Base-by-base conservation (phyloP, 805 yeast species). In the Yarrowia bubula region DNA sequence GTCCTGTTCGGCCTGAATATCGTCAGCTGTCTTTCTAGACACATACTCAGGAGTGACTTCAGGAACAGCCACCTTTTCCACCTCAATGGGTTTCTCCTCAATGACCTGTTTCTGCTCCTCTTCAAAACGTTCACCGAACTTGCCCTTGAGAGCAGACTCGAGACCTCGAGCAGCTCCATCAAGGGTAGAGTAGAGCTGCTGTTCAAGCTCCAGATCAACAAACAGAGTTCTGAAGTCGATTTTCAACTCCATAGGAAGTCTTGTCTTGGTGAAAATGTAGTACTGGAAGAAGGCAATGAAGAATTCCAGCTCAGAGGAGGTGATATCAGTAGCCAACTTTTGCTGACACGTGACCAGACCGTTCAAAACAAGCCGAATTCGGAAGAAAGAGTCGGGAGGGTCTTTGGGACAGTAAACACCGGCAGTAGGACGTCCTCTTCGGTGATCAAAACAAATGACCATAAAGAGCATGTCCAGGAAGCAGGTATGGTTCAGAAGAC, bases 261-360 rank as follows among this genome's bases (percentile, higher is more conserved):
- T 79, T 2, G 74, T 74, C 70, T 91, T 91, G 37, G 87, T 81
- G 73, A 80, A 82, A 4, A 83, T 73, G 71, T 89, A 91, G 73
- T 85, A 91, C 70, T 91, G 95, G 67, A 90, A 86, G 68, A 84
- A 86, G 32, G 79, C 79, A 66, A 87, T 69, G 66, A 87, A 82
- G 0, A 77, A 62, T 0, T 72, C 70, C 11, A 84, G 38, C 32
- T 61, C 57, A 7, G 55, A 38, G 13, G 57, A 31, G 9, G 28
- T 22, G 3, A 39, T 38, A 5, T 48, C 46, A 13, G 55, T n/a
- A 14, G 15, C 31, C 15, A 70, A 67, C 11, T 67, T 70, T 8
- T 68, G 66, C 3, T 69, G 71, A 41, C 72, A 72, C 9, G 73
- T 74, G n/a, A 74, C 74, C 17, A 87, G 70, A 5, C 84, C 71